Evolutionary conservation across 176 grass and related monocot genomes (phyloP).

Genomic region (Oryza meyeriana): DNA sequence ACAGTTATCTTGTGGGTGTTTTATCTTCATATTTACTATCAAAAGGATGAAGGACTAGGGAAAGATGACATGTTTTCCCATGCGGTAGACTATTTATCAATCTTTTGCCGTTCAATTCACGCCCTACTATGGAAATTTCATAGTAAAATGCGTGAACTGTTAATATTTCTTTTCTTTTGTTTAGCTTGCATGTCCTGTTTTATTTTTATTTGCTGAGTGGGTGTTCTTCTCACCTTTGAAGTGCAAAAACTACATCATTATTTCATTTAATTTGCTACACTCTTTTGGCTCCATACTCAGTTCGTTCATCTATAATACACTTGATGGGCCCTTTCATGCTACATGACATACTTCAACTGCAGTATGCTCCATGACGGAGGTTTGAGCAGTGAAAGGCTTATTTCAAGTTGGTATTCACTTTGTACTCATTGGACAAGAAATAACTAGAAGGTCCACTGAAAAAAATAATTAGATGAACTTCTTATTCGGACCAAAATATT

Average conservation of each 20-base stretch:
- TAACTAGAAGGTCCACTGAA: background rate
- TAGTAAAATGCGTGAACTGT: background rate
- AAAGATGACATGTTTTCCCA: slow-evolving; percentile 96
- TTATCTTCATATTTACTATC: slow-evolving; percentile 95
- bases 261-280: background rate
- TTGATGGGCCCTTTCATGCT: background rate
- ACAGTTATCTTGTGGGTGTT: slow-evolving; percentile 79
- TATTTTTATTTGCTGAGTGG: background rate
- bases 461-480: background rate
- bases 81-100: slow-evolving; percentile 70
- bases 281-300: background rate
- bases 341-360: background rate
- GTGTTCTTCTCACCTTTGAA: background rate
- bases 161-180: background rate
- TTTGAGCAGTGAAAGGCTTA: background rate
- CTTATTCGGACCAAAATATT: background rate
- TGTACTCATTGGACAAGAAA: background rate
- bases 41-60: slow-evolving; percentile 79
- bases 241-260: background rate
- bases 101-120: slow-evolving; percentile 31
- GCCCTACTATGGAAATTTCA: slow-evolving; percentile 13
- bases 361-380: background rate
- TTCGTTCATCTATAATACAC: background rate
- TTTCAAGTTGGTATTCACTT: background rate
- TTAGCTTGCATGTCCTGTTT: slow-evolving; percentile 13